phyloP scores from a whole-genome alignment of 139 green algal genomes.

The Asterochloris sp. region DNA sequence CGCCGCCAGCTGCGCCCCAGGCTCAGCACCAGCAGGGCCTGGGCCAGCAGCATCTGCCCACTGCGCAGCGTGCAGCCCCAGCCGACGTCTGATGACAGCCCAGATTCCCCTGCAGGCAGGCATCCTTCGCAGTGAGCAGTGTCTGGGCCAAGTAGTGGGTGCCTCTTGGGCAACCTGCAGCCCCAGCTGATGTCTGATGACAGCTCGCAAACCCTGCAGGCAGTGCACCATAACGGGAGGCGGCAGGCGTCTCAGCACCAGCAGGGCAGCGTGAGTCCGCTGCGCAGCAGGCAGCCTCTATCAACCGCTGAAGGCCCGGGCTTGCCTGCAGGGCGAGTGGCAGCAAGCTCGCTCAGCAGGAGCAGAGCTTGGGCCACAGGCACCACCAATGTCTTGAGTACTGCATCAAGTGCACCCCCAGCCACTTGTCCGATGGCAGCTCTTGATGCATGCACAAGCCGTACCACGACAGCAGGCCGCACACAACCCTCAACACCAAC shows the following conservation, averaged over 20 bases:
- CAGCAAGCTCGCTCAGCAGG: no score
- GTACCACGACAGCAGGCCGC: no score
- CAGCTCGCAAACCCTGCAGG: background rate
- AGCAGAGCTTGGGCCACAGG: no score
- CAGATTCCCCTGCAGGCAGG: conserved; percentile 12
- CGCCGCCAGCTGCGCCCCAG: conserved; percentile 46
- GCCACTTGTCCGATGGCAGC: no score
- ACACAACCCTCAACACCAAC: no score
- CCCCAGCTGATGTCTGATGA: background rate
- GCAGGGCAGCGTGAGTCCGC: background rate
- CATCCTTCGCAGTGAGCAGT: background rate
- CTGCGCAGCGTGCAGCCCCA: conserved; percentile 95
- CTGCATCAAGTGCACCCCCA: no score
- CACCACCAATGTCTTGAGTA: no score
- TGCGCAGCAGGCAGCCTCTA: background rate
- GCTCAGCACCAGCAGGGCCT: conserved; percentile 57
- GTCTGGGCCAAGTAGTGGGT: background rate
- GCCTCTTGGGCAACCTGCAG: background rate
- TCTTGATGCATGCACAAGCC: no score
- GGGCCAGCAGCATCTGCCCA: conserved; percentile 91
- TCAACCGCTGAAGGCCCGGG: no score
- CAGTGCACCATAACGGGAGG: background rate
- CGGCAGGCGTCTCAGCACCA: background rate
- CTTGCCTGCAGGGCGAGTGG: no score
- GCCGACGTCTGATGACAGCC: conserved; percentile 72